A percentile compares a stretch with the other conserved stretches of the same genome.
phyloP scores from a whole-genome alignment of 208 protist species.

The Porcisia hertigi region DNA sequence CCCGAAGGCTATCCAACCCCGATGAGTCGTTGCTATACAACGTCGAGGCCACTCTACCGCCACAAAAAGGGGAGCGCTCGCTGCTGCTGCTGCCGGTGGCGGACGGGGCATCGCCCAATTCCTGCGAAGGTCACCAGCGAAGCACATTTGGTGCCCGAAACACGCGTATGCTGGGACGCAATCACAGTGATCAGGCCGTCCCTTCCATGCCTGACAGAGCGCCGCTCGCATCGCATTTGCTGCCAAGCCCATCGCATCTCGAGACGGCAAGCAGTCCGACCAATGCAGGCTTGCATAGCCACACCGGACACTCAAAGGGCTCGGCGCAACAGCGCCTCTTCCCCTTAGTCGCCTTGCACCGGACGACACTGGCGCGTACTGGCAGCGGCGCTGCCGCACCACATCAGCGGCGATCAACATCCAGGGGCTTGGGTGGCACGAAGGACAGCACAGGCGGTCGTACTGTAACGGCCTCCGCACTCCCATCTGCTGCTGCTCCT shows the following conservation, averaged over 20 bases:
- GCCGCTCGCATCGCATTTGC: background rate
- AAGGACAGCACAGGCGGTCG: background rate
- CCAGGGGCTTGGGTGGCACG: background rate
- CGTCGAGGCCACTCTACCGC: background rate
- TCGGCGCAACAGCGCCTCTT: background rate
- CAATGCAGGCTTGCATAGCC: background rate
- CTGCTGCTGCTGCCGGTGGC: background rate
- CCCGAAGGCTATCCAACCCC: background rate
- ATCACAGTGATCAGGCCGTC: background rate
- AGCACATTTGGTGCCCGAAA: background rate
- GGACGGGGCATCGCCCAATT: too few species aligned
- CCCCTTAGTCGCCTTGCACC: slow-evolving; percentile 8
- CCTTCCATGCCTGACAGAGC: background rate
- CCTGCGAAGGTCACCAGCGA: background rate
- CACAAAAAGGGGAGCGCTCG: background rate
- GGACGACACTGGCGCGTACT: slow-evolving; percentile 16
- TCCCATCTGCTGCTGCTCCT: background rate
- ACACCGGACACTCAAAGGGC: background rate
- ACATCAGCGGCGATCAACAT: background rate
- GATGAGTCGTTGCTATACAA: background rate
- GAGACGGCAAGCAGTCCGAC: background rate
- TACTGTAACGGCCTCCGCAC: too few species aligned
- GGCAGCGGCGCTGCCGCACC: slow-evolving; percentile 13
- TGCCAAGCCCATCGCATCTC: background rate
- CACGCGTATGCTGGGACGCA: background rate